A percentile compares a stretch with the other conserved stretches of the same genome.
Evolutionary conservation across 83 land plant species (phyloP).

Genomic region (Picea abies): DNA sequence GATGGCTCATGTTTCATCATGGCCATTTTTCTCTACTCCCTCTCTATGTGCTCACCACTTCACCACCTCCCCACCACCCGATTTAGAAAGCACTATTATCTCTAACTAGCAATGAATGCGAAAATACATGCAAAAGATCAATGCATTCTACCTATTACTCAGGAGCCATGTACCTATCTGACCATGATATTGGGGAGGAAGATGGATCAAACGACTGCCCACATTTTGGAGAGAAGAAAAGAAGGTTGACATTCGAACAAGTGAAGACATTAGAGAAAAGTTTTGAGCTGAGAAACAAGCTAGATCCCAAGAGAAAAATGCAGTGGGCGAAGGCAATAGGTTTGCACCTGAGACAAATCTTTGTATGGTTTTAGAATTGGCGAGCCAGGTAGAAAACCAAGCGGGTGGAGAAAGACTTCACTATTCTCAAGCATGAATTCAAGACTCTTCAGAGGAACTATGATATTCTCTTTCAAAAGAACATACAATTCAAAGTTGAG

Average conservation of each 20-base stretch:
- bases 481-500: neutral
- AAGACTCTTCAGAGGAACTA: neutral
- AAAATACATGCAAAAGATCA: neutral
- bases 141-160: neutral
- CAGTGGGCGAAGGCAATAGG: neutral
- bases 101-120: neutral
- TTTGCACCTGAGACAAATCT: neutral
- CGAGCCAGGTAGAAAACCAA: neutral
- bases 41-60: too few species aligned
- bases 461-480: neutral
- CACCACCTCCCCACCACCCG: too few species aligned
- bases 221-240: slow-evolving; percentile 1
- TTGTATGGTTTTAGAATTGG: neutral
- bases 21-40: too few species aligned
- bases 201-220: neutral
- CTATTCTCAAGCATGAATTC: neutral
- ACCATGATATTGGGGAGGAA: neutral
- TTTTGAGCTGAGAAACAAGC: neutral
- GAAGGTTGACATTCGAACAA: slow-evolving; percentile 6
- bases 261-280: slow-evolving; percentile 7
- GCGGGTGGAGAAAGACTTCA: neutral
- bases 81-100: neutral
- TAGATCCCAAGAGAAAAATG: slow-evolving; percentile 1
- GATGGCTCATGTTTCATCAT: too few species aligned
- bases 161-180: neutral